Percentiles rank a stretch among this genome's conserved stretches.
Evolutionary conservation across 345 rosid genomes (phyloP).

Genomic region (Lumnitzera littorea): DNA sequence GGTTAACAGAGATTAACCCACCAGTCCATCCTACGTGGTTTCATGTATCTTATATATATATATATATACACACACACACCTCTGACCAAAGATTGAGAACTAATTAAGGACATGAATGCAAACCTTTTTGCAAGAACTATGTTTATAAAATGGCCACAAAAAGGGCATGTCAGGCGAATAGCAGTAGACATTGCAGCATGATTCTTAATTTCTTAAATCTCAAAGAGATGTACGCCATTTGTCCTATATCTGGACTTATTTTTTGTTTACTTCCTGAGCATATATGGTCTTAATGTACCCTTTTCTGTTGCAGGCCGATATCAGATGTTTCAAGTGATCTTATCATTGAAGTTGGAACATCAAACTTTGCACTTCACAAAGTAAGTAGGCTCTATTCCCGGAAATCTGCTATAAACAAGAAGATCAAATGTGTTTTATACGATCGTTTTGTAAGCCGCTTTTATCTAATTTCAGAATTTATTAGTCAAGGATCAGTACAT

Average conservation of each 20-base stretch:
- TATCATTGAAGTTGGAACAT: constrained; percentile 69
- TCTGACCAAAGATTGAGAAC: not conserved
- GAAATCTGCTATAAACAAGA: no score
- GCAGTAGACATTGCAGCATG: constrained; percentile 28
- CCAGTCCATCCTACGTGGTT: no score
- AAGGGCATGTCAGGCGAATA: constrained; percentile 20
- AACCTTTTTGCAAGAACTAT: constrained; percentile 1
- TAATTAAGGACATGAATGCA: not conserved
- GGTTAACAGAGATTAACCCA: no score
- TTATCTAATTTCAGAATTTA: no score
- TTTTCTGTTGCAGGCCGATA: constrained; percentile 69
- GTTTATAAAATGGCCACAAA: constrained; percentile 8
- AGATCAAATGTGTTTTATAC: no score
- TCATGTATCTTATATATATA: not conserved
- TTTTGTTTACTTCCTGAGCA: constrained; percentile 4
- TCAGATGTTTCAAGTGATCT: constrained; percentile 97
- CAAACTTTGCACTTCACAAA: constrained; percentile 89
- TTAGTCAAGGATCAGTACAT: no score
- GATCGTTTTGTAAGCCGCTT: no score
- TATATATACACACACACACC: not conserved
- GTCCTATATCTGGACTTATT: not conserved
- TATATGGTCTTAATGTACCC: constrained; percentile 4
- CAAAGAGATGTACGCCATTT: constrained; percentile 31
- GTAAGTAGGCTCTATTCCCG: constrained; percentile 19
- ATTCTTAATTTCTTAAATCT: constrained; percentile 29